Conservation (phyloP, 192 early-diverging fungal genomes). For the Gamsiella multidivaricata region DNA sequence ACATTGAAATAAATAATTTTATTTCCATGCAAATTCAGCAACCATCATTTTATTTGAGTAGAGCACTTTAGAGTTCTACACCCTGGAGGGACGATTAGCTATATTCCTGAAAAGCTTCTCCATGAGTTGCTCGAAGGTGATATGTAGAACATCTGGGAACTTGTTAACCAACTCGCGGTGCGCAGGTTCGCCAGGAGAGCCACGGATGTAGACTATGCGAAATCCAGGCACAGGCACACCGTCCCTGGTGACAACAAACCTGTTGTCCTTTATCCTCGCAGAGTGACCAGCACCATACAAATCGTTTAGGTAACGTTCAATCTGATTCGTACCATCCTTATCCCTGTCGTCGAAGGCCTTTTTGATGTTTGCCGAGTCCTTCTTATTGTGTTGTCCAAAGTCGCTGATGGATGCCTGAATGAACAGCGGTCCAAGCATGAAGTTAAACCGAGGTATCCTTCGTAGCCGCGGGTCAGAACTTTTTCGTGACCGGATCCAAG, state of each 20-base stretch:
- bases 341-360: too few species aligned
- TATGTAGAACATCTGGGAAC: constrained; percentile 34
- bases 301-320: constrained; percentile 37
- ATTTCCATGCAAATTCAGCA: too few species aligned
- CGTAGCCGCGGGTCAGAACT: constrained; percentile 30
- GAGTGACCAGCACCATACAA: constrained; percentile 37
- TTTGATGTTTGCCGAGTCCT: constrained; percentile 20
- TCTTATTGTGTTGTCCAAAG: constrained; percentile 37
- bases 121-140: constrained; percentile 43
- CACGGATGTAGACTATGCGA: constrained; percentile 48
- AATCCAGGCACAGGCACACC: constrained; percentile 29
- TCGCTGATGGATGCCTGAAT: constrained; percentile 42
- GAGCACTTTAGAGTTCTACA: too few species aligned
- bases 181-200: constrained; percentile 23
- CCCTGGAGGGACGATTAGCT: too few species aligned
- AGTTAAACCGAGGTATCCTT: constrained; percentile 49
- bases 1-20: too few species aligned
- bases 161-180: constrained; percentile 18
- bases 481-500: constrained; percentile 28
- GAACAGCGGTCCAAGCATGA: constrained; percentile 41
- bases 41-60: too few species aligned
- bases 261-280: constrained; percentile 29
- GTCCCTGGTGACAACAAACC: constrained; percentile 36
- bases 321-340: constrained; percentile 29
- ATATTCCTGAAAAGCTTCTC: constrained; percentile 37